Conservation (phyloP, 1,284 basidiomycete species). For the Retiboletus flavoniger region DNA sequence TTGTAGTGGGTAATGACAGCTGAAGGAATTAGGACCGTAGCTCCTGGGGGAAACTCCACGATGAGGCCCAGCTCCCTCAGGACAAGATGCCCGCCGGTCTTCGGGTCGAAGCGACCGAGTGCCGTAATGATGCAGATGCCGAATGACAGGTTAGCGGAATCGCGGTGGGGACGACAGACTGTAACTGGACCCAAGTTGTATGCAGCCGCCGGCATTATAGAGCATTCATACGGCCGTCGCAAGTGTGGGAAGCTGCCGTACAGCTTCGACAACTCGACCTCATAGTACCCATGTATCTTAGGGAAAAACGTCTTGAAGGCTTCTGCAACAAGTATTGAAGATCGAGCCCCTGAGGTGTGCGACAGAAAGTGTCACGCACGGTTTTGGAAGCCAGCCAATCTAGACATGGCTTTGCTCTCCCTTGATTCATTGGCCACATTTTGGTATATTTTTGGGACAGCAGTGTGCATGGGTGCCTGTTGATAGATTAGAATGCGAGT, state of each 20-base stretch:
- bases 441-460: not conserved
- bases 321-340: not conserved
- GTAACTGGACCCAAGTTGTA: conserved; percentile 9
- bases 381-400: conserved; percentile 10
- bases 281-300: conserved; percentile 2
- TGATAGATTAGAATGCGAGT: not conserved
- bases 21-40: conserved; percentile 7
- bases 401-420: not conserved
- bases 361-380: not conserved
- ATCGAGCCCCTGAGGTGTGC: not conserved
- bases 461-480: not conserved
- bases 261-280: not conserved
- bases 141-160: conserved; percentile 10
- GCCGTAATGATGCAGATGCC: conserved; percentile 15
- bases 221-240: not conserved
- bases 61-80: conserved; percentile 8
- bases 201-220: conserved; percentile 5
- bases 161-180: not conserved
- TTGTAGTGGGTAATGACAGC: conserved; percentile 12
- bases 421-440: fast-evolving
- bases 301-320: conserved; percentile 6
- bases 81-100: conserved; percentile 8
- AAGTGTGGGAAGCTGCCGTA: not conserved
- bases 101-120: conserved; percentile 1
- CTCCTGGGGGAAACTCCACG: conserved; percentile 16